Conservation (phyloP, 495 filamentous ascomycete species). For the Podospora pseudopauciseta region DNA sequence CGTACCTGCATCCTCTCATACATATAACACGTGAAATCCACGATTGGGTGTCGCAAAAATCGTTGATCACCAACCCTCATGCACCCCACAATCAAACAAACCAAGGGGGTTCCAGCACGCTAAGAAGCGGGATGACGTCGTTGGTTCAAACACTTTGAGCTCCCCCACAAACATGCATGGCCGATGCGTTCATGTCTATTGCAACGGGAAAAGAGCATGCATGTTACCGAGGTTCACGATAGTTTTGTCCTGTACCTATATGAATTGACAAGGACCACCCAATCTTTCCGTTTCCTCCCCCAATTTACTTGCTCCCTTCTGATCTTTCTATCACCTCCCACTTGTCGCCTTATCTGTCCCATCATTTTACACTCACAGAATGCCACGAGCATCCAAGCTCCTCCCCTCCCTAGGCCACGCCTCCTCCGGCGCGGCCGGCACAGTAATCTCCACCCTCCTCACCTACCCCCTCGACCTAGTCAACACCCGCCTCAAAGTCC, state of each 20-base stretch:
- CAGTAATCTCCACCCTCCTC: conserved; percentile 72
- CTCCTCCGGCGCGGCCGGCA: conserved; percentile 71
- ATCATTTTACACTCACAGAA: conserved; percentile 16
- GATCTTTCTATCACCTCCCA: background rate
- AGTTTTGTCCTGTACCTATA: background rate
- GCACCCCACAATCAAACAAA: background rate
- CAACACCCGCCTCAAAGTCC: conserved; percentile 79
- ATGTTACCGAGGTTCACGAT: background rate
- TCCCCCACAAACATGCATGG: background rate
- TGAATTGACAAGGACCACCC: background rate
- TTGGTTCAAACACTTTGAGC: background rate
- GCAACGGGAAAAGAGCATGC: background rate
- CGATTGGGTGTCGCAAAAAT: background rate
- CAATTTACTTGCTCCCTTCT: background rate
- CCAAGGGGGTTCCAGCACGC: background rate
- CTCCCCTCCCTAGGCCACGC: conserved; percentile 90
- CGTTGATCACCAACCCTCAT: background rate
- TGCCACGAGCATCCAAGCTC: conserved; percentile 31
- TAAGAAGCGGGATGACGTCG: background rate
- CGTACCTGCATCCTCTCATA: background rate
- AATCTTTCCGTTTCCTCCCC: background rate
- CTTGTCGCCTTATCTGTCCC: background rate
- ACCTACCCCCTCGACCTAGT: conserved; percentile 85
- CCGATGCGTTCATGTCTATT: background rate
- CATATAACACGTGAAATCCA: background rate